These are phyloP conservation scores for Clavispora fructus DNA, from an alignment of 805 yeast species.

Conservation along the genomic window DNA sequence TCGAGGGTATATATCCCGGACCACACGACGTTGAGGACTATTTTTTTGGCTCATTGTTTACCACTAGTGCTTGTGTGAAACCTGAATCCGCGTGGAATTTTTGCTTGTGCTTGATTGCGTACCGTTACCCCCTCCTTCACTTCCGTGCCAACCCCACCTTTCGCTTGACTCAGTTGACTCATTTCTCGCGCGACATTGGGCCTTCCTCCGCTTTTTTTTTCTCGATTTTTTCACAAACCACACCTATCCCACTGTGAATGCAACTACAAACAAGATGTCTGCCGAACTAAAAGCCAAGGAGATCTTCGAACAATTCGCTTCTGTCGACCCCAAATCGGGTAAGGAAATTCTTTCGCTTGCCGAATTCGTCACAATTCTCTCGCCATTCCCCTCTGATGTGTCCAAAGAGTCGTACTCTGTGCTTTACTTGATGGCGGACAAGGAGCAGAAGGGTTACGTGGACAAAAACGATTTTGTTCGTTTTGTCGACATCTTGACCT, in stretches of 20 bases:
- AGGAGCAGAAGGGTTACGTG: slow-evolving; percentile 60
- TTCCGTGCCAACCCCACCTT: background rate
- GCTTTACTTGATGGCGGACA: slow-evolving; percentile 78
- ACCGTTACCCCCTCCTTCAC: background rate
- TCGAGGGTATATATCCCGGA: background rate
- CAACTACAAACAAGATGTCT: slow-evolving; percentile 7
- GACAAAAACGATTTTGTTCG: slow-evolving; percentile 66
- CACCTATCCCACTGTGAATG: background rate
- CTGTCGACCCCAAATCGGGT: slow-evolving; percentile 15
- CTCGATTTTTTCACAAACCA: background rate
- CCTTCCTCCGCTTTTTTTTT: background rate
- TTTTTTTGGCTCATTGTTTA: background rate
- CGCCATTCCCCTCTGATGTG: slow-evolving; percentile 39
- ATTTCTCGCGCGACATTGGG: background rate
- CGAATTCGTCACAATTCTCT: slow-evolving; percentile 31
- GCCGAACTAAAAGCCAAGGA: slow-evolving; percentile 20
- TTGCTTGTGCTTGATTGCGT: background rate
- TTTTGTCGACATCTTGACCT: slow-evolving; percentile 52
- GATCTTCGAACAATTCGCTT: slow-evolving; percentile 36
- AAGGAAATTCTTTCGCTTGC: slow-evolving; percentile 28
- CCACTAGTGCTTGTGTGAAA: too few species aligned
- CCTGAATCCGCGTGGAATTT: background rate
- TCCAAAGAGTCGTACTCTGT: slow-evolving; percentile 40
- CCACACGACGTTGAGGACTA: background rate
- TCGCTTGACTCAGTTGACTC: slow-evolving; percentile 2